Evolutionary conservation across 2,329 filamentous ascomycete species (phyloP), one percentile per base, ranked within the genome.

Genomic region (Fusarium subtropicale): DNA sequence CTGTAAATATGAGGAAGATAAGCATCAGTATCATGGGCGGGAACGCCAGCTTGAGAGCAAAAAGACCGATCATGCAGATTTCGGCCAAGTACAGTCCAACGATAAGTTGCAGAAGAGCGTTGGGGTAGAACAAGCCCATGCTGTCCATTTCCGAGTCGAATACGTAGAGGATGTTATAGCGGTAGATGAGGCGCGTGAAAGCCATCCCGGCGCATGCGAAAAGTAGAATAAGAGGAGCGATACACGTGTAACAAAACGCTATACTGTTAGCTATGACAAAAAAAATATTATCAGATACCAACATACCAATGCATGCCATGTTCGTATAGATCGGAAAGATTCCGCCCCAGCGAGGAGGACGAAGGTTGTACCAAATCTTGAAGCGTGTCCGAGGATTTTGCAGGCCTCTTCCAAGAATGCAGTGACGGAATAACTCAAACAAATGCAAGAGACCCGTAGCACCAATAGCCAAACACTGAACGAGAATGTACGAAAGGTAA

Each of bases 141-240:
- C 92, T 97, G 76, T 97, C 94, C 74, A 97, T 90, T 62, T 88
- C 82, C 11, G 92, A 89, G 76, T 97, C 92, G 52, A 90, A 91
- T 36, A 97, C 93, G 78, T 93, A 97, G 51, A 97, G 86, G 57
- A 98, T 81, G 76, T 97, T 97, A 85, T 98, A 97, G 20, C 92
- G 88, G 84, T 93, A 97, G 48, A 94, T 92, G 54, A 95, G 83
- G 77, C 97, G 97, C 80, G 97, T 94, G 42, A 96, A 83, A 24
- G 85, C 88, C 62, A 97, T 87, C 30, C 93, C 94, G 39, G 92
- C 84, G 1, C 91, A 89, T 2, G 93, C 92, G 74, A 97, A 97
- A 7, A 90, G 88, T 51, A 97, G 85, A 56, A 97, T 90, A 13
- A 97, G 82, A 1, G 94, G 95, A 4, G 94, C 92, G 73, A 97